phyloP scores from a whole-genome alignment of 2,329 filamentous ascomycete species.

The Malbranchea cinnamomea region DNA sequence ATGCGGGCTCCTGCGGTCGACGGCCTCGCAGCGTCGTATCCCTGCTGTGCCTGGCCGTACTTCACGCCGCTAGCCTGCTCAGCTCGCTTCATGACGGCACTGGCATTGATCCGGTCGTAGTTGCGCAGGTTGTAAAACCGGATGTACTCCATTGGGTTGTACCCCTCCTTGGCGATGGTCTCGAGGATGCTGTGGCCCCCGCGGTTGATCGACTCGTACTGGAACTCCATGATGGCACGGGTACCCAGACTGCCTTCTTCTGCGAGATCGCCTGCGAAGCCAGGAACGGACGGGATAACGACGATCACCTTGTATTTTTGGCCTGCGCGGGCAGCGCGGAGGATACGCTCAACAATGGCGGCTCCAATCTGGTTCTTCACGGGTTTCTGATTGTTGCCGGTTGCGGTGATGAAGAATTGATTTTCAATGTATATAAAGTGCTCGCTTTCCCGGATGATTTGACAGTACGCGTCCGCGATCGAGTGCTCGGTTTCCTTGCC shows the following conservation, averaged over 20 bases:
- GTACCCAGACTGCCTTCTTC: slow-evolving; percentile 74
- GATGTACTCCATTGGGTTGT: slow-evolving; percentile 67
- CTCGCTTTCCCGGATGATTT: slow-evolving; percentile 62
- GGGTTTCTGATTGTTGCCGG: slow-evolving; percentile 61
- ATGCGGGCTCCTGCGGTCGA: no score
- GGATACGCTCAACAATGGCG: slow-evolving; percentile 80
- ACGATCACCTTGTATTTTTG: slow-evolving; percentile 86
- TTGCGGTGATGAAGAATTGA: slow-evolving; percentile 95
- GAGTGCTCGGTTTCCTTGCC: slow-evolving; percentile 54
- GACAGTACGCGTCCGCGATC: slow-evolving; percentile 71
- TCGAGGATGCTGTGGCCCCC: slow-evolving; percentile 84
- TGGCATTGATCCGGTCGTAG: slow-evolving; percentile 84
- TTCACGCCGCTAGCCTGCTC: slow-evolving; percentile 29
- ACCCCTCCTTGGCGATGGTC: slow-evolving; percentile 55
- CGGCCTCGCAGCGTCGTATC: slow-evolving; percentile 25
- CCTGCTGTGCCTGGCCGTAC: slow-evolving; percentile 30
- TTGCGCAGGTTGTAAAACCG: slow-evolving; percentile 90
- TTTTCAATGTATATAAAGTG: slow-evolving; percentile 98
- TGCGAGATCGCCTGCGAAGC: slow-evolving; percentile 82
- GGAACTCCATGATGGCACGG: slow-evolving; percentile 93
- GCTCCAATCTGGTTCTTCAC: slow-evolving; percentile 75
- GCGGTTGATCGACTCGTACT: slow-evolving; percentile 89
- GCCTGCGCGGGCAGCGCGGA: slow-evolving; percentile 63
- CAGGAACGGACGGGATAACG: slow-evolving; percentile 78
- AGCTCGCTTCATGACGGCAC: slow-evolving; percentile 46